Base-by-base conservation (phyloP, 2,329 filamentous ascomycete species). In the Fusarium lateritium region DNA sequence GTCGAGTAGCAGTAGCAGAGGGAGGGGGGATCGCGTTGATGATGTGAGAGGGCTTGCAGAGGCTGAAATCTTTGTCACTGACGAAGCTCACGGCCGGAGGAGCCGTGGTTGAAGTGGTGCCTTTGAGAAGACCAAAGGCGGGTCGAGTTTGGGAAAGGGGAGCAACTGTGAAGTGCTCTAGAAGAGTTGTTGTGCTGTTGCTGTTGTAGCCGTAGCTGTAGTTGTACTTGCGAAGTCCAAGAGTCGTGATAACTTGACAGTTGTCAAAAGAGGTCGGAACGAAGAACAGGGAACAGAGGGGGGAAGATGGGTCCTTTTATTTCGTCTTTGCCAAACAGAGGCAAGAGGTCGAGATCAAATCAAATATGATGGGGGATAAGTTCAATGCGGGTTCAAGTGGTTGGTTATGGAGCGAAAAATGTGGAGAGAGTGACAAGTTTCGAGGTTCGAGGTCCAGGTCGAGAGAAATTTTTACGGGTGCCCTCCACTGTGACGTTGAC, bases 61-160 rank as follows among this genome's bases (percentile, higher is more conserved):
- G 82, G 82, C 87, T 86, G 86, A 89, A 91, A 90, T 91, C 86
- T 89, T 90, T 87, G 81, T 90, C 86, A 84, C 86, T 87, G 79
- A 89, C 83, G 79, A 88, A 83, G 77, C 78, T 83, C 70, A 86
- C 87, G 88, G 88, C 88, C 83, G 77, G 79, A 77, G 81, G 82
- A 90, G 88, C 89, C 89, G 89, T 91, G 79, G 77, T 89, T 80
- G 76, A 71, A 72, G 60, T 73, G 76, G 78, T 84, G 88, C 88
- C 88, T 90, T 91, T 91, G 87, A 85, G 71, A 75, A 81, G 86
- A 89, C 86, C 88, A 91, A 91, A 90, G 88, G 88, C 88, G 33
- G 74, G 75, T 76, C 79, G 69, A 67, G 55, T 38, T 21, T 36
- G 43, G 54, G 28, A 22, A 15, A 42, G 39, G 28, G 24, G 62